A percentile compares a stretch with the other conserved stretches of the same genome.
Evolutionary conservation across 2,329 filamentous ascomycete species (phyloP).

Genomic region (Neodidymelliopsis sp.): DNA sequence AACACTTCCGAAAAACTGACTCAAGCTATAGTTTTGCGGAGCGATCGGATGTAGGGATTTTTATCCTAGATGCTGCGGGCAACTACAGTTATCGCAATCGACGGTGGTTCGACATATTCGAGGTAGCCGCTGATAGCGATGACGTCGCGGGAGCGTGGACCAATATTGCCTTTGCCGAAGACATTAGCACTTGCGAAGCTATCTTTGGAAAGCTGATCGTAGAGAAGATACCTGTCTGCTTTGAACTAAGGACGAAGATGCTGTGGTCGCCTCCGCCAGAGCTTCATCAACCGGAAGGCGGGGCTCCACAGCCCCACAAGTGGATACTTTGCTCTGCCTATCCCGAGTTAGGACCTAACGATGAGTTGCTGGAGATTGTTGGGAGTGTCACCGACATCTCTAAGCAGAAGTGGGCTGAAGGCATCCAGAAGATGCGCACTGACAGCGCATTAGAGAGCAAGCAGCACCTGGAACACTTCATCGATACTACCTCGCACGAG

Average conservation of each 20-base stretch:
- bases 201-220: slow-evolving; percentile 42
- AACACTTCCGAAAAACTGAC: no score
- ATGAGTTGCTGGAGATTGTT: slow-evolving; percentile 40
- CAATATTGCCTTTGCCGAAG: slow-evolving; percentile 43
- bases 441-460: slow-evolving; percentile 43
- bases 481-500: slow-evolving; percentile 50
- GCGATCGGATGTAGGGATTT: slow-evolving; percentile 52
- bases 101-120: slow-evolving; percentile 48
- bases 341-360: slow-evolving; percentile 31
- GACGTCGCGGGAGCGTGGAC: slow-evolving; percentile 33
- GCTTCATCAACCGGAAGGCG: slow-evolving; percentile 16
- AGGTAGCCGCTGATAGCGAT: slow-evolving; percentile 21
- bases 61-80: slow-evolving; percentile 46
- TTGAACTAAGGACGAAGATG: slow-evolving; percentile 50
- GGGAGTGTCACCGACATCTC: slow-evolving; percentile 50
- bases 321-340: slow-evolving; percentile 45
- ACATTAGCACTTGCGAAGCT: slow-evolving; percentile 40
- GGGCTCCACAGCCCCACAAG: slow-evolving; percentile 24
- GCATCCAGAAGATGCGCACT: slow-evolving; percentile 41
- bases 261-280: slow-evolving; percentile 42
- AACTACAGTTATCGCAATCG: slow-evolving; percentile 52
- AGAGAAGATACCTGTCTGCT: slow-evolving; percentile 42
- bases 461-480: slow-evolving; percentile 45
- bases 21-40: slow-evolving; percentile 53
- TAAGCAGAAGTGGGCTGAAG: slow-evolving; percentile 48